Base-by-base conservation (phyloP, 306 rosid genomes). In the Sindora glabra region DNA sequence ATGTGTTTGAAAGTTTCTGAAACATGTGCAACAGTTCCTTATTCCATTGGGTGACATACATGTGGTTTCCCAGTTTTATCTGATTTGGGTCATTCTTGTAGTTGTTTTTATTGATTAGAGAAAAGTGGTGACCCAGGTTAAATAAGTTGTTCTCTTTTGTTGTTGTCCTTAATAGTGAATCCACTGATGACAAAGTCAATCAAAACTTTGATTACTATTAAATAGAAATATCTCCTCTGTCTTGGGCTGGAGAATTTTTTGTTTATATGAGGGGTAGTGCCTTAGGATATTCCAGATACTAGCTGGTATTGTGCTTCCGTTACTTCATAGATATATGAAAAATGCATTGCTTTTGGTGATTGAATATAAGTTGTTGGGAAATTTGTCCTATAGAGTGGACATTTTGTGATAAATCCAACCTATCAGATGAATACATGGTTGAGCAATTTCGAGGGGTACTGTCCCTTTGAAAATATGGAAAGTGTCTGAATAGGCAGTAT, bases 31-130 rank as follows among this genome's bases (percentile, higher is more conserved):
- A 14, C 11, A 17, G 26, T 44, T 30, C 16, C 8, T 30, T 10
- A 27, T 13, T 61, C 29, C 54, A 40, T 56, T 15, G 9, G 22
- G 42, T 6, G 17, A 23, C 49, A 30, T 21, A 32, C 30, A 11
- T 23, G 9, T 41, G 30, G 15, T 26, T 45, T 27, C 23, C 5
- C n/a, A 6, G 27, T 44, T 65, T 21, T 34, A 53, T 30, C 2
- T 5, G 7, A 14, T 46, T 48, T 25, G 21, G 36, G 10, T 64
- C 8, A 12, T 51, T 49, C 63, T 42, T 44, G 46, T 41, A 4
- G 25, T 37, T 56, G 25, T 5, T 26, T 64, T 59, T 47, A 64
- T 58, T 74, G 39, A 37, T 16, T 64, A 36, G 18, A 12, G 37
- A 10, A 30, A 44, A 50, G 53, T 34, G 41, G 11, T 1, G 12